Evolutionary conservation across 2,329 filamentous ascomycete species (phyloP).

Genomic region (Coleophoma crateriformis): DNA sequence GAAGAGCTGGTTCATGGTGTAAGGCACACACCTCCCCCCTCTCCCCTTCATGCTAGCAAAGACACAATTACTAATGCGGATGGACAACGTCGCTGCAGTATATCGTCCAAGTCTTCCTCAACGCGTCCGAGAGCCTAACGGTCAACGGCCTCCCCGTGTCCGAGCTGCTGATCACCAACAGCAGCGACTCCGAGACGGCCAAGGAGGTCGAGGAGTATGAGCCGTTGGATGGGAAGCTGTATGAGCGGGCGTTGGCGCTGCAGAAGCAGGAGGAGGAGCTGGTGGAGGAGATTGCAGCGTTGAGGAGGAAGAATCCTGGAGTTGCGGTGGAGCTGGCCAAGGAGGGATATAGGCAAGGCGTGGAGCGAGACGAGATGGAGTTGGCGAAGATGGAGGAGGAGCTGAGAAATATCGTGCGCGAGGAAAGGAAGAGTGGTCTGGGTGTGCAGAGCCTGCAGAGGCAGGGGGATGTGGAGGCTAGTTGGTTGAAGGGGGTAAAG

Average conservation of each 20-base stretch:
- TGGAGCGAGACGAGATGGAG: conserved; percentile 14
- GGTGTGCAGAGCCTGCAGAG: conserved; percentile 35
- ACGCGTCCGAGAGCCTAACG: conserved; percentile 52
- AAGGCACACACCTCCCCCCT: conserved; percentile 8
- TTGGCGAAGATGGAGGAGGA: conserved; percentile 6
- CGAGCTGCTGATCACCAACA: conserved; percentile 12
- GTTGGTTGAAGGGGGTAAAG: conserved; percentile 42
- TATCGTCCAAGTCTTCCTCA: conserved; percentile 53
- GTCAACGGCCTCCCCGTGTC: conserved; percentile 53
- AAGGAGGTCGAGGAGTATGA: conserved; percentile 42
- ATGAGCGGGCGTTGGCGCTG: conserved; percentile 54
- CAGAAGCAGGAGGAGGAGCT: conserved; percentile 58
- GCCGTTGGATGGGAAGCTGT: conserved; percentile 54
- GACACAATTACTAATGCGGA: background rate
- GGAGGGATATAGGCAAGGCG: conserved; percentile 8
- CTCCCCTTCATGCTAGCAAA: background rate
- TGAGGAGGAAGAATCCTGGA: conserved; percentile 15
- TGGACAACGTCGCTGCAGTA: conserved; percentile 38
- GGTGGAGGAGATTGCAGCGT: conserved; percentile 53
- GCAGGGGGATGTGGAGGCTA: conserved; percentile 39
- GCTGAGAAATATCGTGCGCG: conserved; percentile 4
- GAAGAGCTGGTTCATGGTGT: conserved; percentile 56
- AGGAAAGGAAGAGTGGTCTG: conserved; percentile 15
- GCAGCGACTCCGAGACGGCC: conserved; percentile 4
- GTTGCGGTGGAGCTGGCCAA: conserved; percentile 11